Base-by-base conservation (phyloP, 2,329 filamentous ascomycete species). In the Mycosphaerella arachidis region DNA sequence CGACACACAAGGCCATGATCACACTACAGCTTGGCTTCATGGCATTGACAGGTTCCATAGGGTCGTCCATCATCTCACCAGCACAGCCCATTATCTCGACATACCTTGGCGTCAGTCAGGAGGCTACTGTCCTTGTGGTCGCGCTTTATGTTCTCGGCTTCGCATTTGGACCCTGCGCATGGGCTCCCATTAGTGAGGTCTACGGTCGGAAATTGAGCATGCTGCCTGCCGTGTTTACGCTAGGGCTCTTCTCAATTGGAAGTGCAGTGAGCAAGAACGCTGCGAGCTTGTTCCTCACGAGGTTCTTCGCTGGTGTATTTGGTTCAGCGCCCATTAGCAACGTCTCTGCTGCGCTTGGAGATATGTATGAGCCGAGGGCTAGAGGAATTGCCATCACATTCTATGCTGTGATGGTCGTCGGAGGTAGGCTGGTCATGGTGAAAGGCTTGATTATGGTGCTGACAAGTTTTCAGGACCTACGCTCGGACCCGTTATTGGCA, bases 41-140 rank as follows among this genome's bases (percentile, higher is more conserved):
- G 16, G 81, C 82, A 1, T 53, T 64, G n/a, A 58, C 56, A 1
- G 65, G 53, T 4, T 64, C 63, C 1, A 51, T 63, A 10, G 81
- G 79, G 4, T 81, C 79, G 6, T 80, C 78, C 18, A 81, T 84
- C 58, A 79, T 81, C 43, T 72, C 80, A 1, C 78, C 81, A 0
- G 82, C 79, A 1, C 74, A 77, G 50, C 52, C 70, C 4, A 70
- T 65, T 1, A 77, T 84, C 40, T 73, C 77, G 1, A 59, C 68
- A 33, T 76, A 82, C 55, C 58, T 78, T 29, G 72, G 72, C 9
- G 73, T 82, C 31, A 75, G 75, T 29, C 58, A 64, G 18, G 79
- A 82, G 56, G 75, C 75, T 9, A 73, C 77, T 1, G 78, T 82
- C 2, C 65, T 82, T 6, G 67, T 73, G 24, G 71, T 82, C 4